phyloP scores from a whole-genome alignment of 208 protist species.

The Acanthamoeba castellanii region DNA sequence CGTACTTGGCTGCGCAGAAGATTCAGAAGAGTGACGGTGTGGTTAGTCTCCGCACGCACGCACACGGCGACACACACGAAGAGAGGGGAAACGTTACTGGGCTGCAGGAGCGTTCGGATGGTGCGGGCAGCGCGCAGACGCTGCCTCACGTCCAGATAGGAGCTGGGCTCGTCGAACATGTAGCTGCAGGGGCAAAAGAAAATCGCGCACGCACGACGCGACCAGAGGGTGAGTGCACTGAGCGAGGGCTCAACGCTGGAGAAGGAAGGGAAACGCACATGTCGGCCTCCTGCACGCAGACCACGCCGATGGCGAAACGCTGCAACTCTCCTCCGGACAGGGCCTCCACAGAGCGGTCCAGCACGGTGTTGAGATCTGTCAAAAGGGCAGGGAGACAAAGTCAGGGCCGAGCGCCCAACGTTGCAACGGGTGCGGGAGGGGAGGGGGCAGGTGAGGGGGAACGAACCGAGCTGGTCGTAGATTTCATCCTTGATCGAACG shows the following conservation, averaged over 20 bases:
- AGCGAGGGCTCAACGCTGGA: not conserved
- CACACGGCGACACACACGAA: no score
- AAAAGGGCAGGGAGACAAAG: no score
- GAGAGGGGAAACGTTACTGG: conserved; percentile 88
- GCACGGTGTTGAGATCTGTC: conserved; percentile 96
- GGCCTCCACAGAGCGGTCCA: conserved; percentile 95
- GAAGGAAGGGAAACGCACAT: conserved; percentile 74
- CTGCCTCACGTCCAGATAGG: conserved; percentile 99
- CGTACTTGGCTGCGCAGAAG: conserved; percentile 89
- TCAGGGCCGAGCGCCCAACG: not conserved
- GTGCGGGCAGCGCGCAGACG: conserved; percentile 97
- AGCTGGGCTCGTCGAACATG: conserved; percentile 99
- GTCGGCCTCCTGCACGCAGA: conserved; percentile 90
- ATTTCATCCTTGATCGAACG: conserved; percentile 83
- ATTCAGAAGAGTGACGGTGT: not conserved
- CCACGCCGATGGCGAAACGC: conserved; percentile 98
- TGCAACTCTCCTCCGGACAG: conserved; percentile 99
- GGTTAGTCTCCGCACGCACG: no score
- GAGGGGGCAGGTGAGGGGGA: not conserved
- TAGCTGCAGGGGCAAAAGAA: conserved; percentile 87
- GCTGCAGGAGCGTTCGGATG: conserved; percentile 96
- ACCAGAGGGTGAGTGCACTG: not conserved
- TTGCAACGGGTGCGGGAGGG: not conserved
- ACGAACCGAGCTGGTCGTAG: conserved; percentile 51
- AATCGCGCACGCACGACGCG: not conserved